Conservation (phyloP, 1,139 yeast genomes). For the Nematodospora anomalae region DNA sequence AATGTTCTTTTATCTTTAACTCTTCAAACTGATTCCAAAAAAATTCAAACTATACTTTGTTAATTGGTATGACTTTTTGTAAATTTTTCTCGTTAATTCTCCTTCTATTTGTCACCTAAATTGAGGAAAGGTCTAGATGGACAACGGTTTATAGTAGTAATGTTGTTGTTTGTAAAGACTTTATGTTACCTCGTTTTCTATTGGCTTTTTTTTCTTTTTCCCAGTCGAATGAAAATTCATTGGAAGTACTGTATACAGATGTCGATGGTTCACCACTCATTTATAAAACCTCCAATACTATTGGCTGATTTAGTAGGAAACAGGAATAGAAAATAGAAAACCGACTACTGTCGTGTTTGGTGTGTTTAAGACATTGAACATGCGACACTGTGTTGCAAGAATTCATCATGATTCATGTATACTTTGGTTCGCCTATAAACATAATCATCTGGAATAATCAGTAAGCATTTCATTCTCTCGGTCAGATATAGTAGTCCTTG, state of each 20-base stretch:
- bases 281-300: slow-evolving; percentile 8
- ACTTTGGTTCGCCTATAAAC: too few species aligned
- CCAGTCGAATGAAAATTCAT: slow-evolving; percentile 8
- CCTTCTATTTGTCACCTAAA: background rate
- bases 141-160: background rate
- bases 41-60: too few species aligned
- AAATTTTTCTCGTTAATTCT: too few species aligned
- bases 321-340: too few species aligned
- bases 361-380: too few species aligned
- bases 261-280: background rate
- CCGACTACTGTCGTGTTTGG: too few species aligned
- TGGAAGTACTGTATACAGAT: slow-evolving; percentile 9
- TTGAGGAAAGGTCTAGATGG: background rate
- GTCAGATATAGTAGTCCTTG: too few species aligned
- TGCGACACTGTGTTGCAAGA: slow-evolving; percentile 1
- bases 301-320: slow-evolving; percentile 7
- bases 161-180: background rate
- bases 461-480: too few species aligned
- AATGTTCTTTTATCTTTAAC: too few species aligned
- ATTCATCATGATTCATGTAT: background rate
- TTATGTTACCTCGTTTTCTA: slow-evolving; percentile 7
- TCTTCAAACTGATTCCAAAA: too few species aligned
- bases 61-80: too few species aligned
- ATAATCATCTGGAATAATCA: too few species aligned
- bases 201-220: slow-evolving; percentile 7